Evolutionary conservation across 768 basidiomycete genomes (phyloP), one percentile per base, ranked within the genome.

Genomic region (Neoboletus magnificus): DNA sequence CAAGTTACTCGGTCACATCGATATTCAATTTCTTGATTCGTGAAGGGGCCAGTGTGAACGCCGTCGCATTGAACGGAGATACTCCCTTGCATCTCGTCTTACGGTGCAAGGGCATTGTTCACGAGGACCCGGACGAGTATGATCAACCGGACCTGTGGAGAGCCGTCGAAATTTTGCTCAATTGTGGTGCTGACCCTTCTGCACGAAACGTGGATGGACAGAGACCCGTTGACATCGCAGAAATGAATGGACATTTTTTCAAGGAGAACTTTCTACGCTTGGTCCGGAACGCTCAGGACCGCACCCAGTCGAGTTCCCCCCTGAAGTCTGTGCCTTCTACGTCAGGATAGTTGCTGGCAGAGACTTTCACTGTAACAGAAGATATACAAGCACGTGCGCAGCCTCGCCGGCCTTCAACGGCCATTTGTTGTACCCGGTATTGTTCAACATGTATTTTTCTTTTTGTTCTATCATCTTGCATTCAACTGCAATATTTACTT

Each of bases 1-100:
- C 0, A 40, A 3, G 2, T 5, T 10, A 5, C 20, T 3, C 0
- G 40, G 13, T 8, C 2, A 6, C 10, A n/a, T 5, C 11, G 13
- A 1, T 47, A 4, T 11, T 15, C 13, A 13, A 15, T 47, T 23
- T 50, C 49, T 29, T 47, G 46, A 10, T 47, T 22, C 15, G 46
- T 10, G 46, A 47, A 1, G 30, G 46, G 22, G 30, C 32, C 20
- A 22, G 18, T 2, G 46, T 47, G 5, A 47, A 33, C 8, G n/a
- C 20, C 5, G 3, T 29, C 15, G 5, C 20, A 2, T 22, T 29
- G 2, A 30, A 40, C 3, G 49, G 49, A 16, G 39, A 50, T 12
- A 41, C 49, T 3, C 27, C 39, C 5, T 16, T 50, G 20, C 29
- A 50, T 30, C 29, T 40, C 4, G 8, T 13, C 36, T 20, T 33